phyloP scores from a whole-genome alignment of 305 asterid genomes.

The Fraxinus latifolia region DNA sequence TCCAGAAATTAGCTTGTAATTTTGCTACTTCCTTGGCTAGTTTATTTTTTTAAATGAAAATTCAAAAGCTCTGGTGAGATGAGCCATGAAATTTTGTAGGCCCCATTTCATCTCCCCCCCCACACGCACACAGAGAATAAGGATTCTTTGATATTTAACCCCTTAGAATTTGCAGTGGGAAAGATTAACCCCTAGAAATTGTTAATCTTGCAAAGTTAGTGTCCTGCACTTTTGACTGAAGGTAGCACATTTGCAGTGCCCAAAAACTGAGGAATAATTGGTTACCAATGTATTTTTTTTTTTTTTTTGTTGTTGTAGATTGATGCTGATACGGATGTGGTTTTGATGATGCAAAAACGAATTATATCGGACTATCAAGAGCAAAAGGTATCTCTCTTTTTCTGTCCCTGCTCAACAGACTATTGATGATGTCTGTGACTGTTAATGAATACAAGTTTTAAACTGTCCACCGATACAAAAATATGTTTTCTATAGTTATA shows the following conservation, averaged over 20 bases:
- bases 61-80: background rate
- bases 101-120: background rate
- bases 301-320: conserved; percentile 42
- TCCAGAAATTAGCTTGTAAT: background rate
- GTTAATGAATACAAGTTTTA: background rate
- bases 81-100: background rate
- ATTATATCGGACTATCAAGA: conserved; percentile 69
- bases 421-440: background rate
- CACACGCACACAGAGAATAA: background rate
- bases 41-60: background rate
- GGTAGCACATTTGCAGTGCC: conserved; percentile 14
- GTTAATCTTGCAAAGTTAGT: background rate
- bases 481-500: background rate
- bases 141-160: background rate
- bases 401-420: conserved; percentile 3
- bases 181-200: background rate
- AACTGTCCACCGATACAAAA: background rate
- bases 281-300: conserved; percentile 12
- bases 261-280: background rate
- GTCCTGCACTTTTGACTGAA: conserved; percentile 12
- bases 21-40: background rate
- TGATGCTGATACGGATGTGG: conserved; percentile 60
- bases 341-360: conserved; percentile 60
- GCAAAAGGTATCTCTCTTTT: conserved; percentile 56
- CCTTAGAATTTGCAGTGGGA: background rate